Evolutionary conservation across 768 basidiomycete species (phyloP).

Genomic region (Boletus rubropictus): DNA sequence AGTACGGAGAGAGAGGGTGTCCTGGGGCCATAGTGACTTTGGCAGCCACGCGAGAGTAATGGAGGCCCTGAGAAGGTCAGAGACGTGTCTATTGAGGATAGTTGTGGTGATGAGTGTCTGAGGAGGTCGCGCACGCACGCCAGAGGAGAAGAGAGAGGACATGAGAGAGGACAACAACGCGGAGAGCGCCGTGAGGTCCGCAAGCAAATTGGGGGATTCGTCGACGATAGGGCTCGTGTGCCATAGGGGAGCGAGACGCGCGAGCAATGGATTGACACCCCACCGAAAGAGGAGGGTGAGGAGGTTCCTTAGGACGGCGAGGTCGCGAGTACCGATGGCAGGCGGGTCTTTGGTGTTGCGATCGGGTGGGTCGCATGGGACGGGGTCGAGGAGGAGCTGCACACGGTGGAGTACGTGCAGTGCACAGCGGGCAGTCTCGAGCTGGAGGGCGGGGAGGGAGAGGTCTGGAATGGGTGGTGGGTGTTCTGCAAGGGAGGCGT

Average conservation of each 20-base stretch:
- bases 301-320: conserved; percentile 56
- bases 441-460: conserved; percentile 41
- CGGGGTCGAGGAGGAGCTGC: conserved; percentile 37
- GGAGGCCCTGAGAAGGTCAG: conserved; percentile 54
- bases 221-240: conserved; percentile 13
- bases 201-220: conserved; percentile 32
- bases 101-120: conserved; percentile 58
- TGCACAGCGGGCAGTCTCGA: conserved; percentile 52
- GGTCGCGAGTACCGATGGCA: conserved; percentile 61
- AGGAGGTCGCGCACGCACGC: conserved; percentile 41
- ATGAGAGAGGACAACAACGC: conserved; percentile 41
- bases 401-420: conserved; percentile 44
- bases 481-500: conserved; percentile 10
- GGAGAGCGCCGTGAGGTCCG: conserved; percentile 42
- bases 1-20: conserved; percentile 38
- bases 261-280: conserved; percentile 55
- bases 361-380: neutral
- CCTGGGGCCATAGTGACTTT: conserved; percentile 38
- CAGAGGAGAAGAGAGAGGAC: conserved; percentile 47
- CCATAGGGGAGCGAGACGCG: conserved; percentile 39
- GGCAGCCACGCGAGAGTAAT: conserved; percentile 73
- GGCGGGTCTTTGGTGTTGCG: neutral
- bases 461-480: conserved; percentile 3
- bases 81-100: conserved; percentile 50
- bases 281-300: conserved; percentile 67